Evolutionary conservation across 1,284 basidiomycete genomes (phyloP).

Genomic region (Filobasidium uniguttulatum): DNA sequence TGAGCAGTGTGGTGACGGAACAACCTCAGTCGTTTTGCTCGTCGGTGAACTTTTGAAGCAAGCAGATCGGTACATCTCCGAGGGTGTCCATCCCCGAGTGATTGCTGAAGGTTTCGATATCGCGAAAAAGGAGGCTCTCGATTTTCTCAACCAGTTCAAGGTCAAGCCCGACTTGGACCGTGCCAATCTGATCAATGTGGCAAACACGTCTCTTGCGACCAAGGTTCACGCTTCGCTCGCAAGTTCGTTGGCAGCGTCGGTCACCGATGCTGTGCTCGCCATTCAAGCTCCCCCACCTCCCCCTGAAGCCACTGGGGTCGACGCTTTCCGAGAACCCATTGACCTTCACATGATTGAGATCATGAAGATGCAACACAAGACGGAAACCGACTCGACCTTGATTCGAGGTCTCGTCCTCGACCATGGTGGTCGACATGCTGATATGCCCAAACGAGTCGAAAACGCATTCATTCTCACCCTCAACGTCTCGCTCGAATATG

Average conservation of each 20-base stretch:
- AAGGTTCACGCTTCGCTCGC: constrained; percentile 78
- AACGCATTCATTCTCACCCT: constrained; percentile 92
- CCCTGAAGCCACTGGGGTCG: constrained; percentile 45
- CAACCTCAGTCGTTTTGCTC: constrained; percentile 90
- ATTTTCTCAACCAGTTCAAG: constrained; percentile 80
- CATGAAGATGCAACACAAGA: constrained; percentile 99
- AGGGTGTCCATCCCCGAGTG: constrained; percentile 95
- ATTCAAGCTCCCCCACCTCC: constrained; percentile 59
- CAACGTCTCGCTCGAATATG: constrained; percentile 97
- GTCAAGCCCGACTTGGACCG: constrained; percentile 66
- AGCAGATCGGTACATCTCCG: constrained; percentile 92
- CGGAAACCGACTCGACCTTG: constrained; percentile 94
- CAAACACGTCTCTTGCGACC: constrained; percentile 85
- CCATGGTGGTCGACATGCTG: constrained; percentile 89
- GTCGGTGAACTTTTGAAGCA: constrained; percentile 97
- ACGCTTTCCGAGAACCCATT: constrained; percentile 71
- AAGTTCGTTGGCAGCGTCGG: constrained; percentile 74
- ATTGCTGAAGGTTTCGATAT: constrained; percentile 92
- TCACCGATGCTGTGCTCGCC: constrained; percentile 88
- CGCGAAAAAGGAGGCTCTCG: constrained; percentile 86
- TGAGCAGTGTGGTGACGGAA: constrained; percentile 97
- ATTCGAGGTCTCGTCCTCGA: constrained; percentile 83
- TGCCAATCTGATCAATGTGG: constrained; percentile 79
- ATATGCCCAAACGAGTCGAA: constrained; percentile 97
- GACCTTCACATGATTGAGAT: constrained; percentile 99